phyloP scores from a whole-genome alignment of 2,329 filamentous ascomycete species.

The Penicillium olsonii region DNA sequence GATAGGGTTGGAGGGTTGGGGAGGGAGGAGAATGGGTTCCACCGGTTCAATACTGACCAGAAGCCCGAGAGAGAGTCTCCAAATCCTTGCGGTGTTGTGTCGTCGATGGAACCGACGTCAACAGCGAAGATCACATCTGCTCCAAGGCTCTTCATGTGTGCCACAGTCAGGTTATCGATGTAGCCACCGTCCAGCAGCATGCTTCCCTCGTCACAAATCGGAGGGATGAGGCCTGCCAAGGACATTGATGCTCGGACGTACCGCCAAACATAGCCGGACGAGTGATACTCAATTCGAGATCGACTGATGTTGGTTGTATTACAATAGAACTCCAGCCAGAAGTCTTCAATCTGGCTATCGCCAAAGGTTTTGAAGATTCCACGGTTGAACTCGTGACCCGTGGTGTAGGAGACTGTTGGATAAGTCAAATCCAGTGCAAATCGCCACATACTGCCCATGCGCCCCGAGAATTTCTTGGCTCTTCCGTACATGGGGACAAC shows the following conservation, averaged over 20 bases:
- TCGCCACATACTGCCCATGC: conserved; percentile 99
- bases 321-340: conserved; percentile 98
- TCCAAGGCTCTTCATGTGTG: conserved; percentile 93
- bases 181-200: conserved; percentile 97
- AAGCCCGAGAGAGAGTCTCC: conserved; percentile 92
- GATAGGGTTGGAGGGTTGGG: conserved; percentile 93
- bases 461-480: conserved; percentile 93
- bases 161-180: conserved; percentile 93
- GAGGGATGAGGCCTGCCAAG: conserved; percentile 85
- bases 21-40: conserved; percentile 88
- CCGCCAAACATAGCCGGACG: conserved; percentile 94
- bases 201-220: conserved; percentile 92
- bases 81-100: conserved; percentile 86
- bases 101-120: conserved; percentile 89
- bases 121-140: conserved; percentile 94
- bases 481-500: conserved; percentile 95
- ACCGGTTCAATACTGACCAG: conserved; percentile 93
- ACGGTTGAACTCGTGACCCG: conserved; percentile 97
- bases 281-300: conserved; percentile 87
- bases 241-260: conserved; percentile 98
- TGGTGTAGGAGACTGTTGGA: conserved; percentile 94
- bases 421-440: conserved; percentile 96
- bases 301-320: conserved; percentile 99
- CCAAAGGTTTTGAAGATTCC: conserved; percentile 99
- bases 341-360: conserved; percentile 96